phyloP scores from a whole-genome alignment of 116 monocot genomes.

The Posidonia oceanica region DNA sequence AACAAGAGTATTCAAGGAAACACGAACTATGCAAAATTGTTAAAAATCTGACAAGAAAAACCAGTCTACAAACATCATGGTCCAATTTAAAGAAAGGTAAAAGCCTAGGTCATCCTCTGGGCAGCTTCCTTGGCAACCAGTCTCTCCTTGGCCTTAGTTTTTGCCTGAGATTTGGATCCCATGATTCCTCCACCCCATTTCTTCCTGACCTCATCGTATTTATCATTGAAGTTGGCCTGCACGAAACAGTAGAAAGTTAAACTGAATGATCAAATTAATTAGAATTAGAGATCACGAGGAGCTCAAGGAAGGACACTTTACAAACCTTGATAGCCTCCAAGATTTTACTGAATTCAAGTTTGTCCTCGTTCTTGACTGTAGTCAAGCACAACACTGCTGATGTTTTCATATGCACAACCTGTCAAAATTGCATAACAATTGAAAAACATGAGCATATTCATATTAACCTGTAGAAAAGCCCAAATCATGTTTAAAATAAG shows the following conservation, averaged over 20 bases:
- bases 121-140: slow-evolving; percentile 82
- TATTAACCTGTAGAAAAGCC: too few species aligned
- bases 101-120: slow-evolving; percentile 69
- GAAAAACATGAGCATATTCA: too few species aligned
- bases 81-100: too few species aligned
- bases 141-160: too few species aligned
- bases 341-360: slow-evolving; percentile 84
- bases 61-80: too few species aligned
- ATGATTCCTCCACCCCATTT: too few species aligned
- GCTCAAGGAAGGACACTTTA: neutral
- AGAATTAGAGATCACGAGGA: neutral
- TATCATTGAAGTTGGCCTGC: too few species aligned
- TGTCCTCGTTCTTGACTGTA: slow-evolving; percentile 79
- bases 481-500: neutral
- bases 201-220: too few species aligned
- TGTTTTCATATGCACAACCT: slow-evolving; percentile 74
- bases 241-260: neutral
- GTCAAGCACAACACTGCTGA: slow-evolving; percentile 59
- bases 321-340: slow-evolving; percentile 78
- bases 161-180: too few species aligned
- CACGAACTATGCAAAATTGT: too few species aligned
- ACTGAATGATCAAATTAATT: neutral
- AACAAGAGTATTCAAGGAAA: too few species aligned
- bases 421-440: neutral
- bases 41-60: too few species aligned